phyloP scores from a whole-genome alignment of 2,329 filamentous ascomycete genomes.

The Calonectria multiphialidica region DNA sequence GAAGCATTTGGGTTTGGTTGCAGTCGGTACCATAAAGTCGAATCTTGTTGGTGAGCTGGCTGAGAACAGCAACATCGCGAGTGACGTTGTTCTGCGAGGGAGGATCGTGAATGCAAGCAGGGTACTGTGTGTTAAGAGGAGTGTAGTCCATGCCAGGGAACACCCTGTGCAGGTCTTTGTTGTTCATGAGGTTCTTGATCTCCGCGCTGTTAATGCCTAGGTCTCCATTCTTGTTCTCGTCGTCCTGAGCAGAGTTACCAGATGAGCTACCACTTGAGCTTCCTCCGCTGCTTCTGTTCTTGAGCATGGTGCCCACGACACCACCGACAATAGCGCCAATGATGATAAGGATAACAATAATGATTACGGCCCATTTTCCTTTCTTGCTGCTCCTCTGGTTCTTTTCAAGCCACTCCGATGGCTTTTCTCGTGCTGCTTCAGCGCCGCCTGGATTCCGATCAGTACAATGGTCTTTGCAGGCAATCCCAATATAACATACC shows the following conservation, averaged over 20 bases:
- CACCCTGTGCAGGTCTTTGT: slow-evolving; percentile 86
- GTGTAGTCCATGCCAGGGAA: slow-evolving; percentile 98
- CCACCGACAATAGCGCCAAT: slow-evolving; percentile 80
- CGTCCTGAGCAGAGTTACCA: slow-evolving; percentile 68
- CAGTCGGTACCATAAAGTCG: slow-evolving; percentile 96
- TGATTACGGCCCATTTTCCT: slow-evolving; percentile 77
- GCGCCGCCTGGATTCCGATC: slow-evolving; percentile 38
- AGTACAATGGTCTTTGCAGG: slow-evolving; percentile 1
- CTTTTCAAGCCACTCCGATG: slow-evolving; percentile 70
- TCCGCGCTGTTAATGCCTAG: slow-evolving; percentile 80
- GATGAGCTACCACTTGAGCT: slow-evolving; percentile 36
- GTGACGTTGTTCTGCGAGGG: slow-evolving; percentile 96
- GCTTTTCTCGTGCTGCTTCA: slow-evolving; percentile 68
- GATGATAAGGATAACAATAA: slow-evolving; percentile 73
- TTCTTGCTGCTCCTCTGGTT: slow-evolving; percentile 73
- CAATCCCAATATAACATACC: slow-evolving; percentile 39
- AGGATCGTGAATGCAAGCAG: slow-evolving; percentile 80
- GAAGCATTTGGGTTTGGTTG: slow-evolving; percentile 95
- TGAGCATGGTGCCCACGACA: slow-evolving; percentile 78
- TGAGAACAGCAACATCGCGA: slow-evolving; percentile 88
- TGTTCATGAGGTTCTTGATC: slow-evolving; percentile 86
- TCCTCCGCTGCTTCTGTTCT: slow-evolving; percentile 52
- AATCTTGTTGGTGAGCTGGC: slow-evolving; percentile 88
- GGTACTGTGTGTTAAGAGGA: slow-evolving; percentile 90
- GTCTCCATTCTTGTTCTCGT: slow-evolving; percentile 74